These are phyloP conservation scores for Lepiota subincarnata DNA, from an alignment of 768 basidiomycete genomes.

Conservation along the genomic window DNA sequence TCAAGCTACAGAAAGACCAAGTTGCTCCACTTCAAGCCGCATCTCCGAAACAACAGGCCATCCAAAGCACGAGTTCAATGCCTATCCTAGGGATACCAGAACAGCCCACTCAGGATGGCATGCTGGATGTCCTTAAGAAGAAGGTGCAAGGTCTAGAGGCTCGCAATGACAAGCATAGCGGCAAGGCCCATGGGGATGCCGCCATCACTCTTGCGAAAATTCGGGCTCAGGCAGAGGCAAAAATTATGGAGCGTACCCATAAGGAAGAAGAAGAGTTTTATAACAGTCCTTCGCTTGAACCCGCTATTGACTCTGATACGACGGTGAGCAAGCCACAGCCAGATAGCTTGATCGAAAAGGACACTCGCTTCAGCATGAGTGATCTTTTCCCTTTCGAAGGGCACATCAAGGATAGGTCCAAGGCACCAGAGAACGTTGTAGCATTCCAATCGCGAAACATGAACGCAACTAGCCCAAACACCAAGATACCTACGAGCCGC, in stretches of 20 bases:
- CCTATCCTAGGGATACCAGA: constrained; percentile 11
- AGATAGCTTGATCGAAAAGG: constrained; percentile 10
- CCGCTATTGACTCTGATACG: neutral
- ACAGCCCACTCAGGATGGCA: constrained; percentile 36
- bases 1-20: constrained; percentile 40
- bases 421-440: constrained; percentile 24
- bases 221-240: constrained; percentile 62
- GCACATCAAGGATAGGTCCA: constrained; percentile 29
- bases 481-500: constrained; percentile 12
- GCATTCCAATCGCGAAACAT: constrained; percentile 17
- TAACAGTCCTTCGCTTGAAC: neutral
- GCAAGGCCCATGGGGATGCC: constrained; percentile 53
- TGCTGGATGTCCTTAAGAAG: constrained; percentile 65
- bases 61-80: neutral
- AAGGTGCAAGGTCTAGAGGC: constrained; percentile 66
- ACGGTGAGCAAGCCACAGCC: neutral
- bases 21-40: constrained; percentile 22
- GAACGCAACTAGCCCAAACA: constrained; percentile 5
- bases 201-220: constrained; percentile 59
- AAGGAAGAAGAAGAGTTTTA: constrained; percentile 40
- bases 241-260: constrained; percentile 61
- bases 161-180: constrained; percentile 50
- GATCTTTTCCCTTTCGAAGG: constrained; percentile 50
- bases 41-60: neutral
- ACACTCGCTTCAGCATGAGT: constrained; percentile 50